Evolutionary conservation across 345 rosid species (phyloP).

Genomic region (Streptanthus diversifolius): DNA sequence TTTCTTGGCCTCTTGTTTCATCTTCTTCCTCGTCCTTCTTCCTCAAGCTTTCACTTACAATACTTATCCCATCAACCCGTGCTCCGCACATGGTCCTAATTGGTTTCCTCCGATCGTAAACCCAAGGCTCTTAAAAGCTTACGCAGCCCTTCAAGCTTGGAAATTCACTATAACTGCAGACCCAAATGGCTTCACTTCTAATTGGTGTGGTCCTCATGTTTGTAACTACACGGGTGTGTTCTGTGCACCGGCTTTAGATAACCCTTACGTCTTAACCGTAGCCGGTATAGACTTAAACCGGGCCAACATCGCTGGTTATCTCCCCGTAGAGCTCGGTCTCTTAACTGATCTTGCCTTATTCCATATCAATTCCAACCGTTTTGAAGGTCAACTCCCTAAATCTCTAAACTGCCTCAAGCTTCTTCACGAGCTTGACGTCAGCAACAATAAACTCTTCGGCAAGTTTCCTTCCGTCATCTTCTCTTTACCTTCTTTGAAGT

Average conservation of each 20-base stretch:
- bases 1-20: constrained; percentile 5
- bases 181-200: constrained; percentile 56
- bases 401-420: constrained; percentile 43
- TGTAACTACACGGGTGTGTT: constrained; percentile 84
- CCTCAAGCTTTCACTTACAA: constrained; percentile 28
- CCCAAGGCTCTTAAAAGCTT: constrained; percentile 69
- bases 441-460: constrained; percentile 69
- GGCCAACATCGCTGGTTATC: constrained; percentile 58
- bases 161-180: constrained; percentile 62
- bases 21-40: constrained; percentile 1
- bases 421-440: constrained; percentile 69
- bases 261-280: constrained; percentile 51
- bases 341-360: constrained; percentile 70
- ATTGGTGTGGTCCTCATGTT: constrained; percentile 78
- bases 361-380: constrained; percentile 76
- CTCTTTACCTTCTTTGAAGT: constrained; percentile 60
- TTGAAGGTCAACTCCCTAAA: constrained; percentile 55
- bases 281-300: constrained; percentile 86
- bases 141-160: constrained; percentile 71
- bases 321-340: constrained; percentile 69
- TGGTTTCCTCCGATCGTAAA: constrained; percentile 36
- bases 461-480: constrained; percentile 61
- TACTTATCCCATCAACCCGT: constrained; percentile 21
- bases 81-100: constrained; percentile 8
- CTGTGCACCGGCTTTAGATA: constrained; percentile 67